These are phyloP conservation scores for Diaporthe sp. DNA, from an alignment of 2,329 filamentous ascomycete species.

Conservation along the genomic window DNA sequence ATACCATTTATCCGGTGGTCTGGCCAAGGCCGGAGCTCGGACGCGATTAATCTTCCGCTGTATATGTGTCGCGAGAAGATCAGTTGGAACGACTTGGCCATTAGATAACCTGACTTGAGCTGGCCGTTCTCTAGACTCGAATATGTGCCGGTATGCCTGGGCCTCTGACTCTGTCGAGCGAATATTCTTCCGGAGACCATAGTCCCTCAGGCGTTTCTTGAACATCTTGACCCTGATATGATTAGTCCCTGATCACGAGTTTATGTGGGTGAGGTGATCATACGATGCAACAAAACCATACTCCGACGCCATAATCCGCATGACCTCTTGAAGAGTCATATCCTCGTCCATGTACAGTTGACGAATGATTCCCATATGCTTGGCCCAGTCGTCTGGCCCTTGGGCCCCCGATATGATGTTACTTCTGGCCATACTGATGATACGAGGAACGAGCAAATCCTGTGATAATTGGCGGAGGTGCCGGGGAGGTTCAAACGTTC, in stretches of 20 bases:
- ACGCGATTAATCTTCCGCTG: constrained; percentile 1
- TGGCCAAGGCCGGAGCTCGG: background rate
- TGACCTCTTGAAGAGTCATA: constrained; percentile 29
- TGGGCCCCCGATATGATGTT: background rate
- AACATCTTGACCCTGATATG: constrained; percentile 1
- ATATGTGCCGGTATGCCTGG: background rate
- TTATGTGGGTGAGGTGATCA: background rate
- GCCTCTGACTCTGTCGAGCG: background rate
- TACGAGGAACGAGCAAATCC: no score
- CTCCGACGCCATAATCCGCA: constrained; percentile 21
- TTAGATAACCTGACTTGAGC: constrained; percentile 7
- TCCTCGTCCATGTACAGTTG: constrained; percentile 30
- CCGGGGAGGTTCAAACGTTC: background rate
- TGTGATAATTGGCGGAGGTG: background rate
- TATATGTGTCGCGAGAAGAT: constrained; percentile 13
- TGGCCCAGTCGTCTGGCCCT: background rate
- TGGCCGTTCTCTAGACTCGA: background rate
- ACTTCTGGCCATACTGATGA: background rate
- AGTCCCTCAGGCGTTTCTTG: constrained; percentile 18
- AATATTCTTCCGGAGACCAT: constrained; percentile 31
- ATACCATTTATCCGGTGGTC: constrained; percentile 11
- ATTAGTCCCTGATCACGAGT: background rate
- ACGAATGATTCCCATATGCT: constrained; percentile 21
- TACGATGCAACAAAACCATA: constrained; percentile 32
- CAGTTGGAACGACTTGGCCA: constrained; percentile 20